Evolutionary conservation across 306 rosid genomes (phyloP), one percentile per base, ranked within the genome.

Genomic region (Citrullus amarus): DNA sequence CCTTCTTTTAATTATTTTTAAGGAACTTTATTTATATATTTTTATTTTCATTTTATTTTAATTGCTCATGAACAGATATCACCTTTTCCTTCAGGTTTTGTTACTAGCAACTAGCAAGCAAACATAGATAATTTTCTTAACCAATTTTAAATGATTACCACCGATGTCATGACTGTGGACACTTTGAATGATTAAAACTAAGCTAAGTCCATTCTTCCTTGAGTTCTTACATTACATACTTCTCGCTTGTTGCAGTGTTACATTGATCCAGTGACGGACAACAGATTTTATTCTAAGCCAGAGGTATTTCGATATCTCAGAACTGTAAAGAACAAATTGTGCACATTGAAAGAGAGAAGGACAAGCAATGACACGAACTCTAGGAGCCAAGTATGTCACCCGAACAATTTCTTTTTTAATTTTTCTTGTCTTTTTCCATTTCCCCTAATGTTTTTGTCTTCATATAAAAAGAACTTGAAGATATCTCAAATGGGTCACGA

Each of bases 221-320:
- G 69, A 57, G 39, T 20, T 75, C 60, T 76, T 25, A 69, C 54
- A 67, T 72, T 25, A 73, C 54, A 67, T 14, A 60, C 75, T 65
- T 69, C 59, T 81, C 65, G 54, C 60, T 56, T 83, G 79, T 83
- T 88, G 84, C 88, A 92, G 98, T 87, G 90, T 84, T 94, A 87
- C 83, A 78, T 86, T 80, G 89, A 94, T 82, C 94, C 96, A n/a
- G 78, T 73, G 25, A 84, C 78, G 13, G 85, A 82, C 80, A 41
- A 57, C 86, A 94, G 77, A 83, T 94, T 90, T 86, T 94, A 87
- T 90, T 94, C 98, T 80, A 94, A 90, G 81, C 93, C 93, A 48
- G 91, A 88, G 85, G 97, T 94, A 32, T 81, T 90, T 44, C 93
- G 91, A 54, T 85, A 92, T 78, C 96, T 94, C 62, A 86, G 85